phyloP scores from a whole-genome alignment of 441 rosid genomes.

The Gossypium trilobum region DNA sequence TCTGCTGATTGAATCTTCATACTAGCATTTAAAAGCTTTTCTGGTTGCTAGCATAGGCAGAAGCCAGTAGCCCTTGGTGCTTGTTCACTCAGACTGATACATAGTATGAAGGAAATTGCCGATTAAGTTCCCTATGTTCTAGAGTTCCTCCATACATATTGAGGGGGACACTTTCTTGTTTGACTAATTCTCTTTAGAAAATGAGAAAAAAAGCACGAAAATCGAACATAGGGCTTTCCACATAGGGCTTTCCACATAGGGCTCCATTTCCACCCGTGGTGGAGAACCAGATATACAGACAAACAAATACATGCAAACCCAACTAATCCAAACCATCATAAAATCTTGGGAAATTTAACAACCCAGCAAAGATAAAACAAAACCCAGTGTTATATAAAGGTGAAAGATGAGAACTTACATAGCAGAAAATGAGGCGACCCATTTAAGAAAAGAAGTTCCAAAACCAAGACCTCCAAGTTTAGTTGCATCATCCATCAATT shows the following conservation, averaged over 20 bases:
- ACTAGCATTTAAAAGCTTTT: background rate
- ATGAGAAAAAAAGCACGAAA: background rate
- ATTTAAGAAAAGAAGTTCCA: conserved; percentile 62
- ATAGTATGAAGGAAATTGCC: no score
- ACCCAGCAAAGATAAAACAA: background rate
- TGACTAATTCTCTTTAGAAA: background rate
- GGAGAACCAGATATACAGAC: background rate
- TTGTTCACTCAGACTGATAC: background rate
- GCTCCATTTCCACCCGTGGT: background rate
- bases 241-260: background rate
- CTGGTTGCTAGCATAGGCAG: background rate
- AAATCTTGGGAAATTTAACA: background rate
- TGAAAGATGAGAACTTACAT: conserved; percentile 33
- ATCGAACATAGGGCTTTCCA: background rate
- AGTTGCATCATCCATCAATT: conserved; percentile 36
- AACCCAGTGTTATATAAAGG: background rate
- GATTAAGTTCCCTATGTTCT: no score
- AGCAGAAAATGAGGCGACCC: conserved; percentile 65
- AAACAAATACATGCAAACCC: background rate
- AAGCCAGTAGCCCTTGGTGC: background rate
- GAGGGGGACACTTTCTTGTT: background rate
- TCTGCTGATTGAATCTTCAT: background rate
- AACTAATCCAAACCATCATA: background rate
- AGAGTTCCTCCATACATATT: no score
- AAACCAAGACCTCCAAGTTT: conserved; percentile 52